These are phyloP conservation scores for Phylloporus sp. DNA, from an alignment of 768 basidiomycete species.

Conservation along the genomic window DNA sequence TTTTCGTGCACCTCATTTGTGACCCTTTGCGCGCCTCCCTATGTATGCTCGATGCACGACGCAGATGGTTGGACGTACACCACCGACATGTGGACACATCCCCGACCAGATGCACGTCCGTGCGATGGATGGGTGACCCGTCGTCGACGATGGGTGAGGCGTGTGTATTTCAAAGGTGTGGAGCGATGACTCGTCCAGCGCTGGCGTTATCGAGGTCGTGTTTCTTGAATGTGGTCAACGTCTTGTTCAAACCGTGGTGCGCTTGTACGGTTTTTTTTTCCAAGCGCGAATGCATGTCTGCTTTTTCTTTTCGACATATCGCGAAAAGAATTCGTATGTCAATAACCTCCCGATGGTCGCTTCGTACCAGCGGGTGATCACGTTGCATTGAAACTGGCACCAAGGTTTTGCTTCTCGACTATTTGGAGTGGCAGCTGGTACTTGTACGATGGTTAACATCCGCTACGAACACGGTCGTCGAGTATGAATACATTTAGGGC, in stretches of 20 bases:
- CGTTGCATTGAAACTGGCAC: too few relatives aligned
- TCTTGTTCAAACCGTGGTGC: neutral
- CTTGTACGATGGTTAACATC: too few relatives aligned
- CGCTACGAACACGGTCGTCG: too few relatives aligned
- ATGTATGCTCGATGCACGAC: neutral
- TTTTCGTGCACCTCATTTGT: neutral
- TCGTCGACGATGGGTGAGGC: constrained; percentile 62
- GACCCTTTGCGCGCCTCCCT: neutral
- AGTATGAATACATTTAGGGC: too few relatives aligned
- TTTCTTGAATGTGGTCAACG: too few relatives aligned
- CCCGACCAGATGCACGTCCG: constrained; percentile 36
- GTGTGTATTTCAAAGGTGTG: constrained; percentile 41
- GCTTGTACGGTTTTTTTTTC: neutral
- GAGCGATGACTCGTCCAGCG: neutral
- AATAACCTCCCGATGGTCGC: too few relatives aligned
- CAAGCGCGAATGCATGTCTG: neutral
- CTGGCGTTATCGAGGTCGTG: too few relatives aligned
- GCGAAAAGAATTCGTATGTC: too few relatives aligned
- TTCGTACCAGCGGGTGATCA: too few relatives aligned
- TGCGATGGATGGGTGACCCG: constrained; percentile 52
- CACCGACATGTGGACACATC: constrained; percentile 67
- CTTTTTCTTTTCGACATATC: too few relatives aligned
- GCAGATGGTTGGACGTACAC: constrained; percentile 73
- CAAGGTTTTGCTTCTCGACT: too few relatives aligned
- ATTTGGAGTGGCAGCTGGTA: too few relatives aligned